Evolutionary conservation across 495 filamentous ascomycete species (phyloP), one percentile per base, ranked within the genome.

Genomic region (Aspergillus haitiensis): DNA sequence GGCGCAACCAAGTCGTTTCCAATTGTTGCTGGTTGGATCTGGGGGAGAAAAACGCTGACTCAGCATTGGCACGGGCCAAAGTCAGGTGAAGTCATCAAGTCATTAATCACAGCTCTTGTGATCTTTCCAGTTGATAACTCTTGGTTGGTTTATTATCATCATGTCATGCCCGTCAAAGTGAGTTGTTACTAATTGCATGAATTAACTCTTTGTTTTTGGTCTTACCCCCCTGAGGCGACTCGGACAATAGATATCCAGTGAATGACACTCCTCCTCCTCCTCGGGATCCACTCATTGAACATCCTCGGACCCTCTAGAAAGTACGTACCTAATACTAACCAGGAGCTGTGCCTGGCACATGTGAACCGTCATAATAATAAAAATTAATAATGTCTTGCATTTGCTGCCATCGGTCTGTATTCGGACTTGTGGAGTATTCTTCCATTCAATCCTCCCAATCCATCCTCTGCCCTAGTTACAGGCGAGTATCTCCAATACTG

Each of bases 81-180:
- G 61, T 66, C 64, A 64, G 62, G 67, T 69, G 67, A 67, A 66
- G 67, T 69, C 67, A 69, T 69, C 55, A 60, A 13, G n/a, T n/a
- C n/a, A n/a, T n/a, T 16, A 34, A 27, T 16, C 31, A 11, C 13
- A 16, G 40, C n/a, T 39, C 56, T 63, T 13, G 55, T 55, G 50
- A 60, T 49, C 44, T n/a, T 45, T 57, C 34, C 50, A 33, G 18
- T 13, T 10, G 37, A 13, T 40, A 9, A 42, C 39, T 42, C 39
- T 11, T 5, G 48, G 10, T 7, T 51, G n/a, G 36, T 18, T 35
- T n/a, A n/a, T 40, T 33, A 31, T 55, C 52, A n/a, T 44, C 37
- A 45, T 27, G 16, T 44, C 37, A 21, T 31, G 12, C 36, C 36
- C 39, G 36, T 10, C 21, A 27, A 3, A 27, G 21, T 27, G 21